phyloP scores from a whole-genome alignment of 2,329 filamentous ascomycete genomes.

The Fusarium verticillioides region DNA sequence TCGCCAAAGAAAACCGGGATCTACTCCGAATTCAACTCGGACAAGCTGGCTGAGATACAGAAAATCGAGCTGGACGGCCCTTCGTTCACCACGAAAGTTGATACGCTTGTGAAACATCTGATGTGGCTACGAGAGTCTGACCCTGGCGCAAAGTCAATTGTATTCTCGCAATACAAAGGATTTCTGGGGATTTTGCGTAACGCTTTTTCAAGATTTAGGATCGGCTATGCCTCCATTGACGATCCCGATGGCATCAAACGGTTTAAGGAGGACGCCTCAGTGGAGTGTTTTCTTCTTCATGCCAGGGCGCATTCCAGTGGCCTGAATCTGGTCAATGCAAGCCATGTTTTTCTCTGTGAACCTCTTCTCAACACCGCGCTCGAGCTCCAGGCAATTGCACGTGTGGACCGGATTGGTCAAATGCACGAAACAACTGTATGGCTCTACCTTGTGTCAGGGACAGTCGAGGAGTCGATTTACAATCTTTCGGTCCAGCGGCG shows the following conservation, averaged over 20 bases:
- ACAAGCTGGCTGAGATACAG: slow-evolving; percentile 82
- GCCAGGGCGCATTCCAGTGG: slow-evolving; percentile 90
- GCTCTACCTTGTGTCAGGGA: slow-evolving; percentile 92
- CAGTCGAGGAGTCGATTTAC: slow-evolving; percentile 93
- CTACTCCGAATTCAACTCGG: slow-evolving; percentile 79
- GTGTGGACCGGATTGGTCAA: slow-evolving; percentile 95
- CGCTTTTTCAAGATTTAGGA: slow-evolving; percentile 77
- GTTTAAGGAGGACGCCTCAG: slow-evolving; percentile 78
- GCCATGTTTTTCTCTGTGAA: slow-evolving; percentile 93
- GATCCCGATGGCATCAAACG: slow-evolving; percentile 73
- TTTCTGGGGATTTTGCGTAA: slow-evolving; percentile 79
- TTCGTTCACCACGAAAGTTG: slow-evolving; percentile 91
- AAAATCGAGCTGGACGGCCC: slow-evolving; percentile 77
- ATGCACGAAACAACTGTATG: slow-evolving; percentile 89
- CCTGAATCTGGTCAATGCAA: slow-evolving; percentile 91
- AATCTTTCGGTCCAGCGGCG: slow-evolving; percentile 83
- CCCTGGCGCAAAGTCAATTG: slow-evolving; percentile 86
- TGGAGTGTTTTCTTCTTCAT: slow-evolving; percentile 89
- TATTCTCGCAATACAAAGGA: slow-evolving; percentile 90
- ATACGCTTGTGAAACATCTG: slow-evolving; percentile 83
- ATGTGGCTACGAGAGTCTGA: slow-evolving; percentile 87
- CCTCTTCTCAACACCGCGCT: slow-evolving; percentile 93
- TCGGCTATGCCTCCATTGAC: slow-evolving; percentile 78
- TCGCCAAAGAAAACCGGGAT: slow-evolving; percentile 62
- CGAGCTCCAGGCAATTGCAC: slow-evolving; percentile 93